Percentiles rank a stretch among this genome's conserved stretches.
Evolutionary conservation across 805 yeast species (phyloP).

Genomic region (Zygoascus ofunaensis): DNA sequence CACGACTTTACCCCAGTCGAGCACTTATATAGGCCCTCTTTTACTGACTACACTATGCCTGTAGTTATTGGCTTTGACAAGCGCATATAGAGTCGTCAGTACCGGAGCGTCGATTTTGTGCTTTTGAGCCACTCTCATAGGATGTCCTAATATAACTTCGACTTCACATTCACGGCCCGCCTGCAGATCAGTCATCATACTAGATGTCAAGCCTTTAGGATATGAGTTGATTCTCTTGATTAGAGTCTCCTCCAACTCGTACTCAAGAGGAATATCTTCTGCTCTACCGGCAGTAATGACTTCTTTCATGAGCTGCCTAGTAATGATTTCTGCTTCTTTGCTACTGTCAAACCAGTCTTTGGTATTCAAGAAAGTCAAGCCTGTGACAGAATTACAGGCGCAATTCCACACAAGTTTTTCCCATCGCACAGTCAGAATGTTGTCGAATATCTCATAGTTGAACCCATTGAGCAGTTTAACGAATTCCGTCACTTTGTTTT

Average conservation of each 20-base stretch:
- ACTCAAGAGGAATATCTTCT: conserved; percentile 38
- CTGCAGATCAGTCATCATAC: conserved; percentile 58
- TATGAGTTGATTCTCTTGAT: conserved; percentile 7
- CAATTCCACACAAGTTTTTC: conserved; percentile 20
- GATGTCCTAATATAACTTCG: conserved; percentile 62
- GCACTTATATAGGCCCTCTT: too few relatives aligned
- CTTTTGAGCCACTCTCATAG: conserved; percentile 41
- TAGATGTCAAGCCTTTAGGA: conserved; percentile 35
- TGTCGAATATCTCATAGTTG: conserved; percentile 8
- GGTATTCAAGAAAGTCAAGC: conserved; percentile 15
- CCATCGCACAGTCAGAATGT: conserved; percentile 16
- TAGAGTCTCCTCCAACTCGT: conserved; percentile 10
- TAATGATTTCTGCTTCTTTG: conserved; percentile 9
- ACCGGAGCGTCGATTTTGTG: conserved; percentile 47
- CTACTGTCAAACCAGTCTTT: conserved; percentile 10
- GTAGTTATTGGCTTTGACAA: conserved; percentile 35
- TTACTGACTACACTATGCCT: neutral
- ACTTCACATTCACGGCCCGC: conserved; percentile 59
- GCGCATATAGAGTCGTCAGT: conserved; percentile 44
- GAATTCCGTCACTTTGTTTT: conserved; percentile 29
- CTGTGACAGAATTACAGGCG: conserved; percentile 19
- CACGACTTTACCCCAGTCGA: too few relatives aligned
- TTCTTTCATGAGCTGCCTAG: conserved; percentile 48
- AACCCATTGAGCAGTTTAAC: conserved; percentile 27
- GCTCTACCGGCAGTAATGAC: conserved; percentile 55